Base-by-base conservation (phyloP, 2,329 filamentous ascomycete genomes). In the Aspergillus pseudoterreus region DNA sequence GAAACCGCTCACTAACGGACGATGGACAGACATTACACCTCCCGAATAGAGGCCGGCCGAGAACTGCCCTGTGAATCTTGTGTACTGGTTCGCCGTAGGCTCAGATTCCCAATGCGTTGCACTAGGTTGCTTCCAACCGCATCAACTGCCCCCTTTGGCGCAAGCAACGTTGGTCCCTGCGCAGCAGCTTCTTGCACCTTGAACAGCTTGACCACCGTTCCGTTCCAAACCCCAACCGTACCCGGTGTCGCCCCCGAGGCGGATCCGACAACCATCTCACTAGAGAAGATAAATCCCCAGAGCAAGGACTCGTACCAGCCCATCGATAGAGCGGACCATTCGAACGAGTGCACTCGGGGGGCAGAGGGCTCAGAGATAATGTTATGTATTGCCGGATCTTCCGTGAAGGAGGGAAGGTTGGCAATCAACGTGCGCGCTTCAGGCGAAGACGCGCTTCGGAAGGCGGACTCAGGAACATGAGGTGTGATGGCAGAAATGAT, bases 291-390 rank as follows among this genome's bases (percentile, higher is more conserved):
- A 61, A 96, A 89, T 14, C 90, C 86, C 94, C 94, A 99, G 9
- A 99, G 78, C 11, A 97, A 78, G 4, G 90, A 92, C 71, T 96
- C 90, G 69, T 97, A 96, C 94, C 94, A 97, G 45, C 92, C 92
- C 46, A 97, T 78, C 0, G 90, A 88, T 32, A 96, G 77, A 0
- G 89, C 86, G 3, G 91, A 92, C 92, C 92, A 97, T 72, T 96
- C 90, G 64, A 97, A 97, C 12, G 90, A 86, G 66, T 96, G 92
- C 14, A 94, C 86, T 30, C 88, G 82, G 47, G 90, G 80, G 0
- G 87, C 79, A 1, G 84, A 84, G 1, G 88, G 82, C 43, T 96
- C 90, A 0, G 70, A 65, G n/a, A 76, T 65, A 35, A 96, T 83
- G 8, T 84, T 86, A 9, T 84, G 80, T 41, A 95, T 75, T 46